These are phyloP conservation scores for Ophiocordyceps sinensis DNA, from an alignment of 2,329 filamentous ascomycete species.

Conservation along the genomic window DNA sequence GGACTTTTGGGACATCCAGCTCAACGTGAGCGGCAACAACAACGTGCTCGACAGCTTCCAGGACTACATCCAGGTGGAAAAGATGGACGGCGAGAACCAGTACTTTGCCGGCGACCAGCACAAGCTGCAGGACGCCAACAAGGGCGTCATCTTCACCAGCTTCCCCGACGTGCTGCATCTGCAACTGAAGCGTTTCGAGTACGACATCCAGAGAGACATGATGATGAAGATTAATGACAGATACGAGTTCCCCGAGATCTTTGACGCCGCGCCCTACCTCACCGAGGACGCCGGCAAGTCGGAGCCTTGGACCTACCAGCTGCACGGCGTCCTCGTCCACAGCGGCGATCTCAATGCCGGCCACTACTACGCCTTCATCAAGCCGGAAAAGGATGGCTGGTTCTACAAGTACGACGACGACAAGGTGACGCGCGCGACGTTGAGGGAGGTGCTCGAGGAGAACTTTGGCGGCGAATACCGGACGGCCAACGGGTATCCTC, in stretches of 20 bases:
- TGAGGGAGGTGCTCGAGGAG: slow-evolving; percentile 84
- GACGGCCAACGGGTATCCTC: slow-evolving; percentile 29
- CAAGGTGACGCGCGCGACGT: slow-evolving; percentile 85
- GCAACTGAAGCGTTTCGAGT: slow-evolving; percentile 94
- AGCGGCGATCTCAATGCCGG: slow-evolving; percentile 94
- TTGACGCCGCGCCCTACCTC: slow-evolving; percentile 77
- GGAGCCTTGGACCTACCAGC: slow-evolving; percentile 79
- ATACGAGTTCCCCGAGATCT: slow-evolving; percentile 75
- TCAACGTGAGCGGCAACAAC: slow-evolving; percentile 91
- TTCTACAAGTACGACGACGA: slow-evolving; percentile 98
- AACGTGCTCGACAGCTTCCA: slow-evolving; percentile 87
- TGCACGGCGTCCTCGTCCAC: slow-evolving; percentile 92
- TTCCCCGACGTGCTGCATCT: slow-evolving; percentile 91
- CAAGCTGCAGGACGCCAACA: slow-evolving; percentile 91
- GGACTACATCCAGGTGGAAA: slow-evolving; percentile 93
- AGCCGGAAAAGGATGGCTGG: slow-evolving; percentile 80
- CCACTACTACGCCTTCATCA: slow-evolving; percentile 96
- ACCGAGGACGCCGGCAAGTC: slow-evolving; percentile 75
- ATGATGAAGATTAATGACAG: slow-evolving; percentile 99
- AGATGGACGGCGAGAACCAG: slow-evolving; percentile 95
- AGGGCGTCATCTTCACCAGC: slow-evolving; percentile 91
- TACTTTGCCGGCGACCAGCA: slow-evolving; percentile 84
- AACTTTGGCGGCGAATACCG: slow-evolving; percentile 88
- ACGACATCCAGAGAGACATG: slow-evolving; percentile 86
- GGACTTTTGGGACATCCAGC: slow-evolving; percentile 97